A percentile compares a stretch with the other conserved stretches of the same genome.
Conservation (phyloP, 495 filamentous ascomycete species). For the Penicillium chermesinum region DNA sequence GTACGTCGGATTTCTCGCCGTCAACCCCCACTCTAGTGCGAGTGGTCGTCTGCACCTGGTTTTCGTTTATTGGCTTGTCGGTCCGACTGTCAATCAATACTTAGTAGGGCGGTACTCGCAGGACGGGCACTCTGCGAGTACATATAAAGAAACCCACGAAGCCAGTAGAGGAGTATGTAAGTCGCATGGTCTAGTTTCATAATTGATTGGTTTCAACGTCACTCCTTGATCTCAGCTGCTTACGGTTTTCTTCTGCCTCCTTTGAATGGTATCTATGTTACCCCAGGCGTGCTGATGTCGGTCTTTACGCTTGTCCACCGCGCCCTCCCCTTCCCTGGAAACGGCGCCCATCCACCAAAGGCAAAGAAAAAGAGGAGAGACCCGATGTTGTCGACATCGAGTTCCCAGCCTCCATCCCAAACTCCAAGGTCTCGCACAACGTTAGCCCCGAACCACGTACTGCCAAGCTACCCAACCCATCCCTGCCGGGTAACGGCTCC, state of each 20-base stretch:
- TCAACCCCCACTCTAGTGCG: not conserved
- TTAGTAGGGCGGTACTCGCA: conserved; percentile 10
- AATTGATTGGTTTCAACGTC: not conserved
- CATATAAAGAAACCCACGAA: not conserved
- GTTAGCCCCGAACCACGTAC: not conserved
- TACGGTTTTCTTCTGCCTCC: not conserved
- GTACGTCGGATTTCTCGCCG: conserved; percentile 9
- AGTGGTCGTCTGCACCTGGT: not conserved
- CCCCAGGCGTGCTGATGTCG: conserved; percentile 14
- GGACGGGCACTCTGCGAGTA: too few species aligned
- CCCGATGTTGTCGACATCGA: not conserved
- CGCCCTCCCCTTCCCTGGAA: conserved; percentile 22
- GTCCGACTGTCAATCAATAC: not conserved
- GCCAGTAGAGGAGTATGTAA: not conserved
- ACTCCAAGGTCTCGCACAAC: not conserved
- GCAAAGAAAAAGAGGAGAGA: conserved; percentile 15
- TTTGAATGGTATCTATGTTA: not conserved
- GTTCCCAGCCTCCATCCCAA: not conserved
- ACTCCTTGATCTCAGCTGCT: not conserved
- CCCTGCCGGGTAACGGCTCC: conserved; percentile 22
- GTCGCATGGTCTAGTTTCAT: not conserved
- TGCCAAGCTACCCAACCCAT: conserved; percentile 7
- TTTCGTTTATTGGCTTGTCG: conserved; percentile 13
- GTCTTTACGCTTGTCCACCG: conserved; percentile 23
- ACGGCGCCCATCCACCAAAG: conserved; percentile 13